Evolutionary conservation across 495 filamentous ascomycete genomes (phyloP), one percentile per base, ranked within the genome.

Genomic region (Aspergillus ostianus): DNA sequence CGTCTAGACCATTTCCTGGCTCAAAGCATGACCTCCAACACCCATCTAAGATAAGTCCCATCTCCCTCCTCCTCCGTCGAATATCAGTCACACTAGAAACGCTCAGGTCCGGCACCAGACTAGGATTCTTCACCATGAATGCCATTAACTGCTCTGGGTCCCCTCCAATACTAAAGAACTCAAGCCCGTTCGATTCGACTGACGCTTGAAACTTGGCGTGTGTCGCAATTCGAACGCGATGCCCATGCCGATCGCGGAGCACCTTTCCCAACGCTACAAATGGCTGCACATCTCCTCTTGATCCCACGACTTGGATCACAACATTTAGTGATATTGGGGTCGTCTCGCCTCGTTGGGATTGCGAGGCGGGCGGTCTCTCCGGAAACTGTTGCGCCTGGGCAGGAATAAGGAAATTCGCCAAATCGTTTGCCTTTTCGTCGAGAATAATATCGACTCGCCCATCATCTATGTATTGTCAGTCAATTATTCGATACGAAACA

Each of bases 81-180:
- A 41, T 41, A 5, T 41, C 36, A 1, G 36, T 41, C 36, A 41
- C 36, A 41, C 15, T 41, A 1, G 36, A 6, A 2, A 41, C 13
- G 13, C 23, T 26, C 8, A 52, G 7, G 23, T 27, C 23, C 50
- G 90, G 90, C 66, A 92, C 87, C 53, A 94, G 78, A 1, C 89
- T 88, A 6, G 90, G 88, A 68, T 94, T 91, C 67, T 92, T 91
- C 19, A 93, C 89, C 90, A 93, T 92, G 63, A 90, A 93, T 0
- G 87, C 83, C 90, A 94, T 94, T 26, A 94, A 80, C 61, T 90
- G 84, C 0, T 84, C 79, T 4, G 90, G 90, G 67, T 93, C 88
- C 19, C 90, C 90, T 4, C 90, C 90, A 27, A 93, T 90, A 53
- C 74, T 82, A 72, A 91, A 93, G 68, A 92, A 93, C 64, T 92